phyloP scores from a whole-genome alignment of 208 protist genomes.

The Wallacemonas sp. region DNA sequence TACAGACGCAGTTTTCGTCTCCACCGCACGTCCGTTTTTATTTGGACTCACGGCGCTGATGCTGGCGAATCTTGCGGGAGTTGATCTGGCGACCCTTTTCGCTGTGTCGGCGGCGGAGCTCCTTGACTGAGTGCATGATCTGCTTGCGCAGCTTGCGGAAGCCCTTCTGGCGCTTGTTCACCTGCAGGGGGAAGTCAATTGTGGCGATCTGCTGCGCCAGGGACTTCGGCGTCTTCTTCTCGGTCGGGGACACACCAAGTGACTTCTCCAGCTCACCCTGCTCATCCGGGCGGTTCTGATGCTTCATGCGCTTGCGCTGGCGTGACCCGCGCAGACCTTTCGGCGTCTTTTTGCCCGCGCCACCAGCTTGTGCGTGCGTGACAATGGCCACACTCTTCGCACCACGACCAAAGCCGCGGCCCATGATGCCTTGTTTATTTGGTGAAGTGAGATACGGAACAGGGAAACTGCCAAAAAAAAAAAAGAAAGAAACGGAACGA shows the following conservation, averaged over 20 bases:
- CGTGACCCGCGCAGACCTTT: constrained; percentile 68
- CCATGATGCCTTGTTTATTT: constrained; percentile 36
- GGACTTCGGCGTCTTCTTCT: constrained; percentile 44
- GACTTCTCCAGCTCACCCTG: constrained; percentile 70
- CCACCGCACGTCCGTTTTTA: neutral
- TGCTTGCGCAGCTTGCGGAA: constrained; percentile 72
- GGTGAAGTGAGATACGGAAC: constrained; percentile 11
- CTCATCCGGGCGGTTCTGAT: constrained; percentile 43
- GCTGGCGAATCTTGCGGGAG: constrained; percentile 8
- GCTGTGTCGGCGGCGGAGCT: constrained; percentile 50
- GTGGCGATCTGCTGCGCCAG: constrained; percentile 76
- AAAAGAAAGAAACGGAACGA: neutral
- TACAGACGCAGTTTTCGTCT: too few species aligned
- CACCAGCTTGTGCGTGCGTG: constrained; percentile 71
- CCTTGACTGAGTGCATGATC: constrained; percentile 71
- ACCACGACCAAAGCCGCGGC: constrained; percentile 85
- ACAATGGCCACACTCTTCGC: constrained; percentile 83
- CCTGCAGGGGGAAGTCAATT: constrained; percentile 71
- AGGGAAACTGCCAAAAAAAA: constrained; percentile 7
- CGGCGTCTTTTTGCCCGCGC: constrained; percentile 73
- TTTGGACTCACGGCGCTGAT: constrained; percentile 2
- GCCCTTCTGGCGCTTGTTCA: constrained; percentile 80
- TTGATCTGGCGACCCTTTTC: constrained; percentile 33
- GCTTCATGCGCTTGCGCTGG: constrained; percentile 65
- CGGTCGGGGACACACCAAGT: constrained; percentile 39